Base-by-base conservation (phyloP, 2,329 filamentous ascomycete genomes). In the Nannizziopsis arthrosporioides region DNA sequence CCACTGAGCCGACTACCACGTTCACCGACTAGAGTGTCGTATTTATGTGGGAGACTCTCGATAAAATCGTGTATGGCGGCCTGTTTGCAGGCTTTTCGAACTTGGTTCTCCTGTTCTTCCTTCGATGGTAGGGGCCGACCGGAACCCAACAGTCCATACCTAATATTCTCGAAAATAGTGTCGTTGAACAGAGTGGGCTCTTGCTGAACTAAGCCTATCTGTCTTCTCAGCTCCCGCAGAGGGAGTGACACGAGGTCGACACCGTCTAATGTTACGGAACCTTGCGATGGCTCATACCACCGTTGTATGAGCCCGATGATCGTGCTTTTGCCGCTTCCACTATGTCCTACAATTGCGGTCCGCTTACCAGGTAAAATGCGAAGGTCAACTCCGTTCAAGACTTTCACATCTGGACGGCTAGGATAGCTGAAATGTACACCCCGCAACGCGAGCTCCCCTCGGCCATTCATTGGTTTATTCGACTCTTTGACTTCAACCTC, bases 311-410 rank as follows among this genome's bases (percentile, higher is more conserved):
- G 57, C 1, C 75, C 72, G 56, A 84, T 72, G 41, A 81, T 77
- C 15, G 80, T 83, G 1, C 77, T 82, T 58, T 84, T 84, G 0
- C 81, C 81, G 1, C 79, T 76, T 1, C 81, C 81, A 0, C 77
- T 81, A 3, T 79, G 77, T 0, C 81, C 80, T 2, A 83, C 79
- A 9, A 84, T 67, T 1, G 78, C 81, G 53, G 72, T 74, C 57
- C 83, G 82, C 47, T 80, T 72, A 1, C 78, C 77, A 0, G 77
- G 69, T 27, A 71, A 64, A 42, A 84, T 75, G 0, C 69, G 70
- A 30, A 84, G 68, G 10, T 69, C 75, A 11, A 84, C 64, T 1
- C 69, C 72, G 15, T 72, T 65, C 1, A 86, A 66, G 10, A 84
- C 76, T 31, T 70, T 65, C 11, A 73, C 67, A 36, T 80, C 71